Base-by-base conservation (phyloP, 352 stramenopile species). In the Pythium dissotocum region DNA sequence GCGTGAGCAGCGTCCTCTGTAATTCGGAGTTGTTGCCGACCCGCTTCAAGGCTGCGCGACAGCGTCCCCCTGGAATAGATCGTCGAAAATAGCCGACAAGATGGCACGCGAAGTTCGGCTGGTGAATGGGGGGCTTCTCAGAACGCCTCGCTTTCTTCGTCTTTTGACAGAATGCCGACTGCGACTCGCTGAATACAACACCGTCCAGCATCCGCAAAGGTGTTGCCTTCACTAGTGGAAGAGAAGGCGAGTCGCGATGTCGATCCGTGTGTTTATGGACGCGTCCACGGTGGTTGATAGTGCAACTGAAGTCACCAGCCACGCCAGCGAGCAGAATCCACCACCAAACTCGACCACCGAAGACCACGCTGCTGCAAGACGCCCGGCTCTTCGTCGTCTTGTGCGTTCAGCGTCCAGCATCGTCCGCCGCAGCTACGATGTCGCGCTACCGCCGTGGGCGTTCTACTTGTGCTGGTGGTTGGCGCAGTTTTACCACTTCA, bases 381-480 rank as follows among this genome's bases (percentile, higher is more conserved):
- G 3, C 7, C 40, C 40, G 24, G 13, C 18, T n/a, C 13, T 5
- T 24, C 40, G 40, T 8, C 40, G 21, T 33, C 24, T 56, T 4
- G 8, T 56, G 21, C 49, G 49, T 9, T 35, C 49, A 12, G 10
- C 49, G 16, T 35, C 49, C 6, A 56, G 49, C 10, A 30, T 35
- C 49, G 28, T 56, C 30, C 53, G 18, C 26, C 40, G 40, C 7
- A 49, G 40, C 18, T 49, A 49, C 53, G 61, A 68, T 33, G 16
- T 62, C 2, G 18, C n/a, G 1, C n/a, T 68, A 38, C 55, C 61
- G n/a, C 32, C 28, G 24, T 10, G 16, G 5, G 33, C 30, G 16
- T 69, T 63, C 21, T 48, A 46, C 28, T 2, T 28, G 18, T 48
- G 26, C 33, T 70, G 63, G 63, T 26, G 40, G 13, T 28, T 55